A percentile compares a stretch with the other conserved stretches of the same genome.
These are phyloP conservation scores for Elsinoe australis DNA, from an alignment of 2,329 filamentous ascomycete species.

Conservation along the genomic window DNA sequence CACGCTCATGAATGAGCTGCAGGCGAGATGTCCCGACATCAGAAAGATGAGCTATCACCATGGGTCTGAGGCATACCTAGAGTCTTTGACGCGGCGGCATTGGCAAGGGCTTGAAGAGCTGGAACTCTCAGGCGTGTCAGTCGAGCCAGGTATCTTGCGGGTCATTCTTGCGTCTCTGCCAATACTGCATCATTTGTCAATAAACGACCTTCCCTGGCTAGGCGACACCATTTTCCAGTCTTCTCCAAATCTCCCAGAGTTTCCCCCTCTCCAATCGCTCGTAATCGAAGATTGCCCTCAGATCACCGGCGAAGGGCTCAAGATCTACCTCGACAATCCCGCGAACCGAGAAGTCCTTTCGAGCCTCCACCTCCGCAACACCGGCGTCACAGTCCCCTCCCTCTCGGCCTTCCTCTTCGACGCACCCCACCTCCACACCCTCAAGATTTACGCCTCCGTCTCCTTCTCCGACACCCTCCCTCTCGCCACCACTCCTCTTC, in stretches of 20 bases:
- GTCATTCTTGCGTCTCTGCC: constrained; percentile 61
- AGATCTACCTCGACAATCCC: constrained; percentile 56
- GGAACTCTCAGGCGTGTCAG: constrained; percentile 58
- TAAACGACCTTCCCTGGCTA: constrained; percentile 61
- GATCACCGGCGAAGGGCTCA: constrained; percentile 64
- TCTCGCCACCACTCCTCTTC: constrained; percentile 46
- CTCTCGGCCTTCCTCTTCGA: constrained; percentile 55
- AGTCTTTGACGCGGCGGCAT: constrained; percentile 56
- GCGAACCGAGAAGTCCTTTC: constrained; percentile 55
- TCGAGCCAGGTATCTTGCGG: constrained; percentile 64
- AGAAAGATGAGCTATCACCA: constrained; percentile 80
- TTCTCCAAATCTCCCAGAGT: constrained; percentile 55
- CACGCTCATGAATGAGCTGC: constrained; percentile 72
- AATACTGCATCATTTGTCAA: constrained; percentile 63
- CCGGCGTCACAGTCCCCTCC: constrained; percentile 57
- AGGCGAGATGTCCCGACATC: constrained; percentile 73
- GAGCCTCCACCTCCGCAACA: constrained; percentile 62
- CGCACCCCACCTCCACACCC: constrained; percentile 51
- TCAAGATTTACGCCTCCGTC: constrained; percentile 52
- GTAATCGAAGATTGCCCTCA: constrained; percentile 63
- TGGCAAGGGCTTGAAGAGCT: constrained; percentile 68
- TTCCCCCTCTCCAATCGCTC: constrained; percentile 68
- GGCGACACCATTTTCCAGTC: constrained; percentile 69
- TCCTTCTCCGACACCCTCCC: constrained; percentile 48
- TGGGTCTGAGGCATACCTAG: constrained; percentile 71